Evolutionary conservation across 495 filamentous ascomycete species (phyloP).

Genomic region (Aeminium ludgeri): DNA sequence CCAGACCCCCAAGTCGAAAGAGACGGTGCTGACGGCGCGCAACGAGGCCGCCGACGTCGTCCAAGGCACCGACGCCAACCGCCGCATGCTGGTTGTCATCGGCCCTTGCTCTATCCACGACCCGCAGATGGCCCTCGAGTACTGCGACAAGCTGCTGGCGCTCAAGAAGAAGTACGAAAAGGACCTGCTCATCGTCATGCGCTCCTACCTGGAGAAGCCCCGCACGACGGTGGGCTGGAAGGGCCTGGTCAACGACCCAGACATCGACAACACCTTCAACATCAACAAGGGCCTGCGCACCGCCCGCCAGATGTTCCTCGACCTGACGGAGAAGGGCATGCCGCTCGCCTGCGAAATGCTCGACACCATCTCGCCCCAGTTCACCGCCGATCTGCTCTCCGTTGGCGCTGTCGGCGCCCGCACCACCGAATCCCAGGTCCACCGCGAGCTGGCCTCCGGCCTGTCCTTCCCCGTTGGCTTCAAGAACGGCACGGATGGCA

Average conservation of each 20-base stretch:
- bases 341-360: constrained; percentile 98
- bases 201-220: constrained; percentile 96
- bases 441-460: constrained; percentile 86
- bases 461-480: constrained; percentile 95
- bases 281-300: constrained; percentile 92
- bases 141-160: constrained; percentile 67
- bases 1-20: constrained; percentile 57
- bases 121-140: constrained; percentile 77
- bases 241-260: constrained; percentile 96
- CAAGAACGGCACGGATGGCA: constrained; percentile 98
- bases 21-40: constrained; percentile 65
- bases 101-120: constrained; percentile 98
- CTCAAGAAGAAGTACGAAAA: constrained; percentile 80
- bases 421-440: constrained; percentile 89
- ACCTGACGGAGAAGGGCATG: constrained; percentile 88
- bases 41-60: constrained; percentile 68
- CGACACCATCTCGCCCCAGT: constrained; percentile 97
- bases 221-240: constrained; percentile 99
- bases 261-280: constrained; percentile 96
- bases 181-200: constrained; percentile 91
- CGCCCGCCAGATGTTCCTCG: constrained; percentile 82
- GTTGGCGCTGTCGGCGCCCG: constrained; percentile 88
- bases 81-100: constrained; percentile 76
- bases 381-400: constrained; percentile 82
- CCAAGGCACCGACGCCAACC: constrained; percentile 55